phyloP scores from a whole-genome alignment of 2,329 filamentous ascomycete species.

The Apiospora hydei region DNA sequence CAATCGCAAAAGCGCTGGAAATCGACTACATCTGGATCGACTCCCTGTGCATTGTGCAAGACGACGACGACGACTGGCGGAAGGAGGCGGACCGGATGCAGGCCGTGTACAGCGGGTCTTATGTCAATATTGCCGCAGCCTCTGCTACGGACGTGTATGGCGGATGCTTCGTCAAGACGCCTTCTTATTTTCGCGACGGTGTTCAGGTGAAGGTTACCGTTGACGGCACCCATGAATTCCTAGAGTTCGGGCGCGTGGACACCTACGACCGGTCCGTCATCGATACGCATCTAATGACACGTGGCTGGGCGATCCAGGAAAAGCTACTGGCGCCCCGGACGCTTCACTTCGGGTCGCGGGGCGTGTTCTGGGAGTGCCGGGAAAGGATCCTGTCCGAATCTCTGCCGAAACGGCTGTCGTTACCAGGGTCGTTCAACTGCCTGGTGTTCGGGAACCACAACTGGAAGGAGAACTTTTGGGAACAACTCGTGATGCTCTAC shows the following conservation, averaged over 20 bases:
- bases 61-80: constrained; percentile 6
- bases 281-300: background rate
- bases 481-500: background rate
- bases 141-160: background rate
- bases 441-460: background rate
- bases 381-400: constrained; percentile 1
- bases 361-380: constrained; percentile 23
- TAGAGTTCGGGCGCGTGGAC: background rate
- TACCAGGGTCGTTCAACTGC: background rate
- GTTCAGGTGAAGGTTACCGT: background rate
- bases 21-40: constrained; percentile 8
- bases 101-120: background rate
- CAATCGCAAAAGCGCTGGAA: background rate
- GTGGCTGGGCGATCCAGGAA: constrained; percentile 14
- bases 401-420: background rate
- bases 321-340: background rate
- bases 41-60: constrained; percentile 18
- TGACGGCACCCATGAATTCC: background rate
- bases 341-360: background rate
- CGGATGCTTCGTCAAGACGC: constrained; percentile 15
- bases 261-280: background rate
- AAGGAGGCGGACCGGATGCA: background rate
- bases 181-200: background rate
- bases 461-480: background rate
- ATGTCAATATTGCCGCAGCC: constrained; percentile 1